These are phyloP conservation scores for Macrotyloma uniflorum DNA, from an alignment of 306 rosid species.

Conservation along the genomic window DNA sequence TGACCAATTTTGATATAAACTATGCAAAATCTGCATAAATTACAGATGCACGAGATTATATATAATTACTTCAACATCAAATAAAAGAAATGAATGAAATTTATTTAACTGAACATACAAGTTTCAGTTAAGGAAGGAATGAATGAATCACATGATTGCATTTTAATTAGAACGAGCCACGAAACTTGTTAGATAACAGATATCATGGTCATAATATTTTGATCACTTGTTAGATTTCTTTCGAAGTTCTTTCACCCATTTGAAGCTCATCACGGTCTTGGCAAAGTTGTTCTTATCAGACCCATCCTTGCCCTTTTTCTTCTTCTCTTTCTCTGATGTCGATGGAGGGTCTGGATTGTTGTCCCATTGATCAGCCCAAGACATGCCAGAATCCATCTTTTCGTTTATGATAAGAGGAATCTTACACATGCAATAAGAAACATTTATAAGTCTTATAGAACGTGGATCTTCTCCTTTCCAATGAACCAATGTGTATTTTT, in stretches of 20 bases:
- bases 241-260: slow-evolving; percentile 65
- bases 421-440: neutral
- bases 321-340: slow-evolving; percentile 46
- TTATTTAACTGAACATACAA: neutral
- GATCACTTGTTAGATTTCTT: slow-evolving; percentile 50
- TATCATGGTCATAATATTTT: neutral
- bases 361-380: slow-evolving; percentile 91
- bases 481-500: slow-evolving; percentile 15
- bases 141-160: neutral
- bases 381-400: slow-evolving; percentile 58
- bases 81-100: neutral
- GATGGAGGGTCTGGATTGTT: slow-evolving; percentile 56
- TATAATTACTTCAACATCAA: neutral
- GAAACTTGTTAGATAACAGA: neutral
- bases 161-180: neutral
- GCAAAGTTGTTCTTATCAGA: slow-evolving; percentile 45
- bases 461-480: slow-evolving; percentile 25
- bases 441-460: slow-evolving; percentile 8
- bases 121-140: neutral
- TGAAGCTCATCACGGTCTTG: slow-evolving; percentile 51
- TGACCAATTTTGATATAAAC: too few species aligned
- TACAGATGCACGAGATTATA: too few species aligned
- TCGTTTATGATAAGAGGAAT: neutral
- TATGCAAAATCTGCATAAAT: too few species aligned
- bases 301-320: slow-evolving; percentile 51